Conservation (phyloP, 768 basidiomycete genomes). For the Pisolithus sp. region DNA sequence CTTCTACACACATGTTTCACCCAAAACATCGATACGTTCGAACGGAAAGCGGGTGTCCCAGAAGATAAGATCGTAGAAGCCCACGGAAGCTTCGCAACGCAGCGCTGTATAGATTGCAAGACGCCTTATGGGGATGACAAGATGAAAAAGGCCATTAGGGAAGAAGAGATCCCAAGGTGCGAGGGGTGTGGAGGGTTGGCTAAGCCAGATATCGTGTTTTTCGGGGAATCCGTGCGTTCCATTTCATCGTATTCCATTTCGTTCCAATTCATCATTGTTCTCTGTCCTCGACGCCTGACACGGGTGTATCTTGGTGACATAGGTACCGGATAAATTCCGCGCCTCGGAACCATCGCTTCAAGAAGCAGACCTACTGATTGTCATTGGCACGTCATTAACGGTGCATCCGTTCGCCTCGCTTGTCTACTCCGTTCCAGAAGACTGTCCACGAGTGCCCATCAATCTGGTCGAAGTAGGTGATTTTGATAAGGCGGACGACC, state of each 20-base stretch:
- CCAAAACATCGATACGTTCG: conserved; percentile 91
- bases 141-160: conserved; percentile 58
- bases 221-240: conserved; percentile 65
- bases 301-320: neutral
- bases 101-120: conserved; percentile 76
- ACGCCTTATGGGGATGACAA: conserved; percentile 52
- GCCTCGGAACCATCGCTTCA: conserved; percentile 43
- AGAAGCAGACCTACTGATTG: conserved; percentile 79
- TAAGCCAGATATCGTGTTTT: conserved; percentile 95
- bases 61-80: conserved; percentile 80
- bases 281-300: neutral
- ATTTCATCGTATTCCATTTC: neutral
- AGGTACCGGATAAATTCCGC: conserved; percentile 75
- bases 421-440: conserved; percentile 43
- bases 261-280: neutral
- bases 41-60: conserved; percentile 76
- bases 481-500: conserved; percentile 52
- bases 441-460: conserved; percentile 80
- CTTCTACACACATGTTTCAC: conserved; percentile 78
- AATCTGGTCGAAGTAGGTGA: conserved; percentile 80
- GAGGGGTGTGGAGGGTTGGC: conserved; percentile 62
- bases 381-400: conserved; percentile 86
- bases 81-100: conserved; percentile 89
- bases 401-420: conserved; percentile 87
- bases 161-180: conserved; percentile 60